phyloP scores from a whole-genome alignment of 805 yeast genomes.

The Yarrowia sp. region DNA sequence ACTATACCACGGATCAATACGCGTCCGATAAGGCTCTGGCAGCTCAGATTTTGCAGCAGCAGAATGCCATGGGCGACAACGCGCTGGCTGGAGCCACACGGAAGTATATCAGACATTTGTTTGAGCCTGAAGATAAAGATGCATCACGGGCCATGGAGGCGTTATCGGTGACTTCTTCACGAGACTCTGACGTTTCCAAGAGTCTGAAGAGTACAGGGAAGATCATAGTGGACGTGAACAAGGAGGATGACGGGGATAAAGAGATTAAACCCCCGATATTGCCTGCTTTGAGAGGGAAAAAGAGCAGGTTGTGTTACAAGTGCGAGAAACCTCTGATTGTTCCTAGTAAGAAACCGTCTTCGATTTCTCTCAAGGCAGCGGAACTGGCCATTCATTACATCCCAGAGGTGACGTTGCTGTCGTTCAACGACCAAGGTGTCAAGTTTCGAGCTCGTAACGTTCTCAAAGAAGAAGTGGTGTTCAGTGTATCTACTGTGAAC shows the following conservation, averaged over 20 bases:
- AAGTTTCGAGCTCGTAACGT: conserved; percentile 20
- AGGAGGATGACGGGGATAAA: background rate
- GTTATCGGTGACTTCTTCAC: background rate
- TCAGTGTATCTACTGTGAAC: conserved; percentile 19
- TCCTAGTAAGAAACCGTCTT: conserved; percentile 26
- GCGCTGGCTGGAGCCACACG: conserved; percentile 22
- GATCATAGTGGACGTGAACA: conserved; percentile 7
- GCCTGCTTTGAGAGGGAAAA: conserved; percentile 21
- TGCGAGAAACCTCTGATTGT: conserved; percentile 17
- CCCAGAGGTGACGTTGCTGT: conserved; percentile 2
- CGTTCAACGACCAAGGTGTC: background rate
- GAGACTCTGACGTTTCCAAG: conserved; percentile 12
- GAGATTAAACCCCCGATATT: background rate
- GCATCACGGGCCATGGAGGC: conserved; percentile 9
- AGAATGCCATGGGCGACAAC: background rate
- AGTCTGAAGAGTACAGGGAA: background rate
- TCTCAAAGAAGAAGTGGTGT: conserved; percentile 15
- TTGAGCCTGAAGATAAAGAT: conserved; percentile 19
- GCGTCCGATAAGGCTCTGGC: conserved; percentile 14
- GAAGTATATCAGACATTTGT: conserved; percentile 20
- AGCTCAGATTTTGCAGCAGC: conserved; percentile 20
- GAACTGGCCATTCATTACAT: conserved; percentile 16
- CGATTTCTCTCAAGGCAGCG: conserved; percentile 2
- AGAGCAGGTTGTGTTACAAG: conserved; percentile 13
- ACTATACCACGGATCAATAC: conserved; percentile 15